Evolutionary conservation across 306 rosid genomes (phyloP), one percentile per base, ranked within the genome.

Genomic region (Medicago lupulina): DNA sequence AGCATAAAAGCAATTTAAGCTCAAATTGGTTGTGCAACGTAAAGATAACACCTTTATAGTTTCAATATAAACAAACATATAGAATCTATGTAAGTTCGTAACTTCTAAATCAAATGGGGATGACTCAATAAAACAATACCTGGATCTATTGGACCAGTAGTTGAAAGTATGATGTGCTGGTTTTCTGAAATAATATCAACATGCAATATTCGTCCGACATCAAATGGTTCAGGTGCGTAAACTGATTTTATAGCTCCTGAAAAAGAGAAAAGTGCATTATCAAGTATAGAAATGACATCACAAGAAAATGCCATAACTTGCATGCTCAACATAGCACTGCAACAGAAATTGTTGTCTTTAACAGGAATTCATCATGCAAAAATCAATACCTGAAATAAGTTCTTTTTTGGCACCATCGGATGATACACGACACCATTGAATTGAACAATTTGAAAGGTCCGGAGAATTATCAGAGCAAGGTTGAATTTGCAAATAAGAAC

Each of bases 201-300:
- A 84, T 88, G 93, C 87, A 95, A 87, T 73, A 81, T 72, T 46
- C 92, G 83, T 67, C 97, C 97, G 53, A 92, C 96, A 36, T 95
- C 98, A 62, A 92, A 95, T 67, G 98, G 98, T 85, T 95, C 98
- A 0, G 97, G 97, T 36, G 98, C 97, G 79, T 92, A 95, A 69
- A 90, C 83, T 62, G 87, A 70, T 85, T 90, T 95, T 76, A 96
- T 95, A 70, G 98, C 98, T 79, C 98, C 98, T 95, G 87, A 40
- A n/a, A 76, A 49, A 70, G 28, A 54, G 50, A 82, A 62, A 77
- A 62, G 68, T 40, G 57, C 73, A 67, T 54, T 25, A 78, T 19
- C 25, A 34, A 38, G 46, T 16, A 61, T 38, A 61, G 13, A 9
- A 69, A 60, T 49, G 47, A 6, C 10, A 36, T 70, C 53, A 19